Evolutionary conservation across 768 basidiomycete species (phyloP).

Genomic region (Candolleomyces aberdarensis): DNA sequence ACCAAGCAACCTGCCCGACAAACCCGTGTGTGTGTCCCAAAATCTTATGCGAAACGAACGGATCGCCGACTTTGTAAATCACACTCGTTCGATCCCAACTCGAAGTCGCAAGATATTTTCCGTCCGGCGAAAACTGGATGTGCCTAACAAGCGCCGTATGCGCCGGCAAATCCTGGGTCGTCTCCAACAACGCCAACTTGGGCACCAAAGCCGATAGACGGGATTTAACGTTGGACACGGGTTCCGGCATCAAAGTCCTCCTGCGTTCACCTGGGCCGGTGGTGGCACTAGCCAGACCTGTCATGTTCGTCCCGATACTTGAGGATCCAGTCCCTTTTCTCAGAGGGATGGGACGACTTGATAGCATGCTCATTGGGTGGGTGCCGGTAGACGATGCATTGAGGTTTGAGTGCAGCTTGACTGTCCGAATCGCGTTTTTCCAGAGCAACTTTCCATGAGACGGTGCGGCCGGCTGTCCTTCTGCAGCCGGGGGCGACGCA

Average conservation of each 20-base stretch:
- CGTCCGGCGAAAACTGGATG: constrained; percentile 75
- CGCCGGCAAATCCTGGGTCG: constrained; percentile 58
- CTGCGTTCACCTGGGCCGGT: background rate
- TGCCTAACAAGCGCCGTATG: constrained; percentile 69
- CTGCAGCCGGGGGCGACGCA: background rate
- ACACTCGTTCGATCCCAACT: constrained; percentile 73
- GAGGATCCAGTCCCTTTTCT: constrained; percentile 12
- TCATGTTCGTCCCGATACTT: background rate
- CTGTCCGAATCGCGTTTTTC: constrained; percentile 40
- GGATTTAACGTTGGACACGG: constrained; percentile 24
- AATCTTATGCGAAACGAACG: constrained; percentile 56
- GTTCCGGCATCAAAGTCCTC: constrained; percentile 1
- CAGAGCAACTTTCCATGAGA: constrained; percentile 39
- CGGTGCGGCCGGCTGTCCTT: constrained; percentile 4
- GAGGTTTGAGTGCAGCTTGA: constrained; percentile 35
- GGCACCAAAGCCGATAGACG: constrained; percentile 56
- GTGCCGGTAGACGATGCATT: constrained; percentile 3
- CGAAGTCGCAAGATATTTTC: constrained; percentile 69
- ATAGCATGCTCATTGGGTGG: background rate
- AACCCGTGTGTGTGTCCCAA: constrained; percentile 71
- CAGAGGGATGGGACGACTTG: background rate
- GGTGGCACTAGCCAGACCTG: background rate
- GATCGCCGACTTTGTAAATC: constrained; percentile 61
- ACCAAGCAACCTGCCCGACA: constrained; percentile 77
- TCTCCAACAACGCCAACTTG: constrained; percentile 49